Conservation (phyloP, 208 protist species). For the Acanthamoeba divionensis region DNA sequence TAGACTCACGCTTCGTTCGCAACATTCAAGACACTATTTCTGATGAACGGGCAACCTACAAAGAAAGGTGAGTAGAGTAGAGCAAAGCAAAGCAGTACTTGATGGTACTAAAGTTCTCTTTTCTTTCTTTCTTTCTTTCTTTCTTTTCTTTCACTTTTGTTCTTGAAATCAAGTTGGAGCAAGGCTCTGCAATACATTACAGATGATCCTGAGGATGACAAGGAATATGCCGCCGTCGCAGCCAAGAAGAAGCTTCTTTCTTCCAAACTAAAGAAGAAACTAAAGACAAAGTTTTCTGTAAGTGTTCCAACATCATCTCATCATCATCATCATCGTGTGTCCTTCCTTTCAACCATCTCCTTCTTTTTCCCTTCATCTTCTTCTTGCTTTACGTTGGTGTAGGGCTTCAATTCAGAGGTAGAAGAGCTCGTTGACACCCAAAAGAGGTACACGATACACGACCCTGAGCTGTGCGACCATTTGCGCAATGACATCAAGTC, state of each 20-base stretch:
- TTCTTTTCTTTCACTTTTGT: no score
- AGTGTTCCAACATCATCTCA: not conserved
- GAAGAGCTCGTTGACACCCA: not conserved
- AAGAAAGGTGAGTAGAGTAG: not conserved
- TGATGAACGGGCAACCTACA: not conserved
- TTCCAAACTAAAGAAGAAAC: conserved; percentile 31
- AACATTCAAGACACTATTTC: not conserved
- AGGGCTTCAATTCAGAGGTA: conserved; percentile 28
- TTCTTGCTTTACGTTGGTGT: not conserved
- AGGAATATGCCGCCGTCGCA: not conserved
- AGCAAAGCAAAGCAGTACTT: no score
- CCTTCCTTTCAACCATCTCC: no score
- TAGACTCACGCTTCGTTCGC: not conserved
- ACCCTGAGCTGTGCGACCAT: conserved; percentile 14
- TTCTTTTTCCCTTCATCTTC: not conserved
- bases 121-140: no score
- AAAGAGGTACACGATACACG: conserved; percentile 9
- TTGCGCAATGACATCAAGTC: not conserved
- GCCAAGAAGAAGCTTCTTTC: not conserved
- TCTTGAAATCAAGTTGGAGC: no score
- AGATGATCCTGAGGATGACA: not conserved
- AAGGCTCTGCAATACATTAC: no score
- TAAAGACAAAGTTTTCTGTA: conserved; percentile 1
- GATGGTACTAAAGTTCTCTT: no score
- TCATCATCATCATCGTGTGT: no score